Evolutionary conservation across 2,329 filamentous ascomycete genomes (phyloP), one percentile per base, ranked within the genome.

Genomic region (Aplosporella prunicola): DNA sequence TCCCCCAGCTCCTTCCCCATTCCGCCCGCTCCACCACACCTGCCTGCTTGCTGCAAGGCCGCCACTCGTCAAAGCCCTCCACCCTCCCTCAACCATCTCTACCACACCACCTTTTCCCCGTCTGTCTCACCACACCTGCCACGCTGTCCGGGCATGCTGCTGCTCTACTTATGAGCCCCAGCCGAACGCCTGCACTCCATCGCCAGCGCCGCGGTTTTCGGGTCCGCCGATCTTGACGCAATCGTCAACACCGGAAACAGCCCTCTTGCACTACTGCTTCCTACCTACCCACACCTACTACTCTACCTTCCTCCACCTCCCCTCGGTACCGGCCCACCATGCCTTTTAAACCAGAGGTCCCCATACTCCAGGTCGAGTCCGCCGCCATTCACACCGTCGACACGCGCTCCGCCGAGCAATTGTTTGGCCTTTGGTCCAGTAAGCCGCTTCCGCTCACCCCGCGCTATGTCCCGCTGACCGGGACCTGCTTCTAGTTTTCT

Each of bases 391-490:
- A 91, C 69, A 86, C 93, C 60, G 86, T 96, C 54, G 88, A 96
- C 64, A 94, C 89, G 1, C 75, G 81, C 49, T 93, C 93, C 60
- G 80, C 85, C 18, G 85, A 93, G 64, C 93, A 88, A 57, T 76
- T 96, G 35, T 93, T 91, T 66, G 88, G 84, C 68, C 93, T 96
- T 76, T 94, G 88, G 87, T 89, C 86, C 60, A 85, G 87, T 93
- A 66, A 74, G 83, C 35, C 25, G 27, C n/a, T 42, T 38, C 23
- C 20, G 40, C 32, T 16, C 13, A 28, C 37, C 22, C 37, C 20
- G 27, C 23, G 5, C 32, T 23, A 34, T 46, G 27, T 39, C 40
- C 32, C 28, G 35, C 48, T 44, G 47, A 39, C 32, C 35, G 20
- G 32, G 31, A 28, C 33, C 43, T 45, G 32, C 43, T 27, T 29